Percentiles rank a stretch among this genome's conserved stretches.
Conservation (phyloP, 129 eudicot species). For the Calendula officinalis region DNA sequence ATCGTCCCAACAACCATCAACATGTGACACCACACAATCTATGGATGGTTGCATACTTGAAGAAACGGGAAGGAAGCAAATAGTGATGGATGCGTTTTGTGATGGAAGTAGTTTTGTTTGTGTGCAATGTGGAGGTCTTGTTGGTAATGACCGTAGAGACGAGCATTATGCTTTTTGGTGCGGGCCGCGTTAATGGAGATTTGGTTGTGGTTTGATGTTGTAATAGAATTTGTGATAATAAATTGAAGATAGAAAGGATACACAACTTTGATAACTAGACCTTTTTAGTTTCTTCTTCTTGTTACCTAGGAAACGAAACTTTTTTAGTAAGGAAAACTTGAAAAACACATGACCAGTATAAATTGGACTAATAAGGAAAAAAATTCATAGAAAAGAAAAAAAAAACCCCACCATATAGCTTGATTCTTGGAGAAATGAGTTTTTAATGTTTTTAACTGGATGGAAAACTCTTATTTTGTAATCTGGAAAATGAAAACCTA, state of each 20-base stretch:
- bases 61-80: slow-evolving; percentile 61
- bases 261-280: slow-evolving; percentile 1
- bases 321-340: no score
- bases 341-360: no score
- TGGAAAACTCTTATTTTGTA: no score
- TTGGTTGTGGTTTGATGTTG: slow-evolving; percentile 13
- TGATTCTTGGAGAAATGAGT: no score
- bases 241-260: neutral
- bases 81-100: slow-evolving; percentile 69
- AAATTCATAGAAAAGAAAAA: no score
- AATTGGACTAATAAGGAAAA: no score
- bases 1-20: slow-evolving; percentile 10
- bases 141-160: slow-evolving; percentile 64
- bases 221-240: slow-evolving; percentile 22
- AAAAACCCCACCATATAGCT: no score
- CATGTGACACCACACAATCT: slow-evolving; percentile 21
- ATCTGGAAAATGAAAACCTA: no score
- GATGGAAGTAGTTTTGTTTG: slow-evolving; percentile 87
- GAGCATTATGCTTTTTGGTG: slow-evolving; percentile 87
- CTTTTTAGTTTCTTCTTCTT: no score
- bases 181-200: slow-evolving; percentile 10
- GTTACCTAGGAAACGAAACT: no score
- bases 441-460: no score
- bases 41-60: slow-evolving; percentile 59
- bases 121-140: slow-evolving; percentile 79